phyloP scores from a whole-genome alignment of 2,329 filamentous ascomycete species.

The Byssochlamys sp. region DNA sequence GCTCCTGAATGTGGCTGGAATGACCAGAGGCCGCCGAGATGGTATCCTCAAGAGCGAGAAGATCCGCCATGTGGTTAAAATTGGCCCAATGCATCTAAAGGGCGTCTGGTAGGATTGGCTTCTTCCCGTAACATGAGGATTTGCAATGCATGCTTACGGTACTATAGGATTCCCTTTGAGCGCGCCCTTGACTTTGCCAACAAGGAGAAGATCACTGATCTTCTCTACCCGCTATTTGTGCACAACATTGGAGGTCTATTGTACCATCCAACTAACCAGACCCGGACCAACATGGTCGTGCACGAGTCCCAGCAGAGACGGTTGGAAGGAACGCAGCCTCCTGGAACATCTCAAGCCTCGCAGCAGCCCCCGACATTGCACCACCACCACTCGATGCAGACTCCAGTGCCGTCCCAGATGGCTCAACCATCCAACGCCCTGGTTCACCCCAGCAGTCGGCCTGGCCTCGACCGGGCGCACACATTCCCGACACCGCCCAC shows the following conservation, averaged over 20 bases:
- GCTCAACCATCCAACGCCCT: conserved; percentile 60
- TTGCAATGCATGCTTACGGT: not conserved
- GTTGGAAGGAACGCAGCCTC: conserved; percentile 50
- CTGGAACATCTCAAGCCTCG: conserved; percentile 56
- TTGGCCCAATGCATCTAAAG: conserved; percentile 97
- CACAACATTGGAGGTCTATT: conserved; percentile 90
- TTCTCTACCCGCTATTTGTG: conserved; percentile 89
- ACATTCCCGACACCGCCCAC: conserved; percentile 91
- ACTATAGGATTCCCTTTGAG: conserved; percentile 86
- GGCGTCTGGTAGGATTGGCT: conserved; percentile 68
- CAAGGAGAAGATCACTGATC: conserved; percentile 97
- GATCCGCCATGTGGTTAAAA: conserved; percentile 91
- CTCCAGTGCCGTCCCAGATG: conserved; percentile 47
- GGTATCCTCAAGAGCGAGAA: conserved; percentile 98
- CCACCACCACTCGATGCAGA: conserved; percentile 60
- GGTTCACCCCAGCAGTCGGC: conserved; percentile 54
- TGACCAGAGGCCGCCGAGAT: conserved; percentile 90
- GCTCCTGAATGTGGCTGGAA: conserved; percentile 88
- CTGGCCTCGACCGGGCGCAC: conserved; percentile 71
- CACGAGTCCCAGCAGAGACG: conserved; percentile 70
- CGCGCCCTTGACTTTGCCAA: conserved; percentile 97
- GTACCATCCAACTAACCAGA: conserved; percentile 80
- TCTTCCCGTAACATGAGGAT: not conserved
- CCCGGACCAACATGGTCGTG: conserved; percentile 73
- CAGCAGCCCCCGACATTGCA: conserved; percentile 48